Base-by-base conservation (phyloP, 768 basidiomycete genomes). In the Kwoniella heveanensis region DNA sequence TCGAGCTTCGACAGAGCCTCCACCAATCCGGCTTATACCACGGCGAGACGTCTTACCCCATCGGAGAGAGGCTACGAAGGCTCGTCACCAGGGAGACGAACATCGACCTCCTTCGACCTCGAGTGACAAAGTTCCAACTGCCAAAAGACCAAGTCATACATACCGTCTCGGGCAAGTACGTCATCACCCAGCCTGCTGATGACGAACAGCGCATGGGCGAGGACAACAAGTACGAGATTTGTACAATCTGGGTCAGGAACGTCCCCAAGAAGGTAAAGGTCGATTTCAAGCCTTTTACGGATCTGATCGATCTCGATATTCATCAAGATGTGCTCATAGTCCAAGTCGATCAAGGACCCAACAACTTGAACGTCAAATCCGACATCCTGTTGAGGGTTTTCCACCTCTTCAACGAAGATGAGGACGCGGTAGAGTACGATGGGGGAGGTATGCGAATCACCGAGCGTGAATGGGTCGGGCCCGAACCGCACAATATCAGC, bases 21-120 rank as follows among this genome's bases (percentile, higher is more conserved):
- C 49, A 60, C 21, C 52, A 52, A 39, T 51, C 59, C 29, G 21
- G 21, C 2, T 27, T 39, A 3, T 44, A 52, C 13, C 50, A 53
- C n/a, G 32, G 47, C 22, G 30, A 52, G 29, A 29, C 30, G 13
- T 26, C 21, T 25, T 54, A 32, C 29, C 52, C 59, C 10, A 50
- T 36, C 19, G 59, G 36, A 0, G 50, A 52, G 21, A 17, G 29
- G 10, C 37, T 60, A 3, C 37, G 24, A 2, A 17, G 52, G 27
- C 51, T 60, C 21, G 37, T 60, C 24, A 60, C 50, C 6, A 50
- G 50, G 36, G 59, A 60, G 39, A 60, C 50, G 2, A 60, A 54
- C 30, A 39, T 60, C 24, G 59, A 60, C 24, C 27, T 36, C 19
- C 27, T 58, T 1, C 29, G 30, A 50, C 57, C 57, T 2, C 7